Percentiles rank a stretch among this genome's conserved stretches.
Conservation (phyloP, 2,329 filamentous ascomycete species). For the Fusarium citri region DNA sequence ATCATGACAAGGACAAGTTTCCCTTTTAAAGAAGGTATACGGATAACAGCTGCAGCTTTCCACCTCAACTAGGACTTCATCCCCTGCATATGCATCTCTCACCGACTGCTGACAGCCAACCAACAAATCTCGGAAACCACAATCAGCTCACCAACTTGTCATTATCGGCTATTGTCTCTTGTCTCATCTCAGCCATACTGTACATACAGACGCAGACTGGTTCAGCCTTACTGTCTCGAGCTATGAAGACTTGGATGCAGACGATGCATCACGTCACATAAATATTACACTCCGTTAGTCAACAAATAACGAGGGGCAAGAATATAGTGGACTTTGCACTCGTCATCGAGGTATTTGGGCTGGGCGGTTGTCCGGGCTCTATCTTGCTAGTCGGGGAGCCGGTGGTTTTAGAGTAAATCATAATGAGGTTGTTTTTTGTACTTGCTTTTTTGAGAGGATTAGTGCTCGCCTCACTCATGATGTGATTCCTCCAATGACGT, state of each 20-base stretch:
- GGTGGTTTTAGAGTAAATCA: slow-evolving; percentile 1
- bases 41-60: slow-evolving; percentile 17
- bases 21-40: slow-evolving; percentile 5
- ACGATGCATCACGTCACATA: slow-evolving; percentile 32
- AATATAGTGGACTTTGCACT: slow-evolving; percentile 25
- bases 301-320: neutral
- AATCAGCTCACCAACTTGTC: slow-evolving; percentile 36
- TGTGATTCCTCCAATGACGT: slow-evolving; percentile 4
- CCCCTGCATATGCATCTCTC: slow-evolving; percentile 28
- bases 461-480: neutral
- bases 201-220: neutral
- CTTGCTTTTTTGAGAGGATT: slow-evolving; percentile 7
- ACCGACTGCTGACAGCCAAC: slow-evolving; percentile 34
- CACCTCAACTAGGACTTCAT: neutral
- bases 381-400: slow-evolving; percentile 16
- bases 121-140: slow-evolving; percentile 33
- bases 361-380: slow-evolving; percentile 26
- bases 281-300: neutral
- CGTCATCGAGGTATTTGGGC: slow-evolving; percentile 23
- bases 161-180: slow-evolving; percentile 8
- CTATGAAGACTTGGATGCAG: neutral
- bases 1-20: slow-evolving; percentile 29
- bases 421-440: neutral
- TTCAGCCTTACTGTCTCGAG: slow-evolving; percentile 19
- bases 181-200: slow-evolving; percentile 8